Percentiles rank a stretch among this genome's conserved stretches.
phyloP scores from a whole-genome alignment of 257 asterid genomes.

The Leptodermis oblonga region DNA sequence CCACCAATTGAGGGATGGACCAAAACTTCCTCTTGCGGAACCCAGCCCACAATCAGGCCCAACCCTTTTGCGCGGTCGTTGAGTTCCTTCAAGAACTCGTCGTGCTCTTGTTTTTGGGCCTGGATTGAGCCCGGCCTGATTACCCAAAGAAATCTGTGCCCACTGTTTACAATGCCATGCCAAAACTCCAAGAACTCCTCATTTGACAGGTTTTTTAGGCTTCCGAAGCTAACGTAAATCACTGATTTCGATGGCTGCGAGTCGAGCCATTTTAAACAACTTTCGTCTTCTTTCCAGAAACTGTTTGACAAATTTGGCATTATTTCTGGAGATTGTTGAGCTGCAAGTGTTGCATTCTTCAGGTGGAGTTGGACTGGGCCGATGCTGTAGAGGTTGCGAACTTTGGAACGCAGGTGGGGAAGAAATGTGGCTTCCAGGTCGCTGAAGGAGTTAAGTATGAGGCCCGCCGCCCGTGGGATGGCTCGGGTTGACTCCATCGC shows the following conservation, averaged over 20 bases:
- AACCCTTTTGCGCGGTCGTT: not conserved
- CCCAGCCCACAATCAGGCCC: constrained; percentile 28
- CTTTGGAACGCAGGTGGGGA: not conserved
- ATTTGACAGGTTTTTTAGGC: constrained; percentile 9
- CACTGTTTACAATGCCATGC: constrained; percentile 21
- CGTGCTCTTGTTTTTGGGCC: not conserved
- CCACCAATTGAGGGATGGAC: constrained; percentile 22
- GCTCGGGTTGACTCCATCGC: not conserved
- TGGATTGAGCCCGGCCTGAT: constrained; percentile 20
- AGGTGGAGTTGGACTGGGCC: constrained; percentile 22
- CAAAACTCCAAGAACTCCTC: constrained; percentile 20
- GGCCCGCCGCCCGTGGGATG: constrained; percentile 15
- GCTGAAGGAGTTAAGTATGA: constrained; percentile 25
- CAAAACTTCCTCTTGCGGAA: constrained; percentile 27
- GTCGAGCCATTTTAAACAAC: constrained; percentile 29
- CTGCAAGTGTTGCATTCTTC: not conserved
- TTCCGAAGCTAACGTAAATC: constrained; percentile 27
- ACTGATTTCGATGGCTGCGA: constrained; percentile 23
- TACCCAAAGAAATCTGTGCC: constrained; percentile 25
- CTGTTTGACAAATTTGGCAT: constrained; percentile 10
- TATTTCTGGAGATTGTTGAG: not conserved
- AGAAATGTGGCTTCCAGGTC: constrained; percentile 15
- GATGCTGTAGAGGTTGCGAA: constrained; percentile 10
- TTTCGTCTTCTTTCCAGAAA: constrained; percentile 27
- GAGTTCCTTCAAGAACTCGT: not conserved